Base-by-base conservation (phyloP, 257 asterid genomes). In the Solanum pennellii region DNA sequence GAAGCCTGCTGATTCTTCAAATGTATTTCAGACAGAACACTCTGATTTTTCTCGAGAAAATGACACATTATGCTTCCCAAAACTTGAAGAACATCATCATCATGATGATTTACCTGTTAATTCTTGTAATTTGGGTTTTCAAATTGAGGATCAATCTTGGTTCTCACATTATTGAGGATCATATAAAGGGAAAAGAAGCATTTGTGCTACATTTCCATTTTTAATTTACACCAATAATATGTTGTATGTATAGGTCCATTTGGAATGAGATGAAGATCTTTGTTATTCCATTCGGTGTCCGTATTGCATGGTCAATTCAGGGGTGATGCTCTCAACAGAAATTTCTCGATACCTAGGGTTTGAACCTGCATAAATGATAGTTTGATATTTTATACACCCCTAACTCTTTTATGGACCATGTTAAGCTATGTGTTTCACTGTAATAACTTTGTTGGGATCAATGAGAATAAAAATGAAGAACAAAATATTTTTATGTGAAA, bases 121-220 rank as follows among this genome's bases (percentile, higher is more conserved):
- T 85, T 90, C 95, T 3, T 92, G 94, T 91, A 90, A 88, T 85
- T 42, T 93, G 89, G 98, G 98, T 14, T 93, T 92, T 73, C 92
- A 94, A 4, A 91, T 92, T 66, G 97, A 95, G 76, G 97, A 94
- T 88, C 98, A 95, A 39, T 23, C 95, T 49, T 95, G 98, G 98
- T 91, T 92, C 89, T 96, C 98, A 96, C 89, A 94, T 42, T 94
- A 86, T 33, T 93, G 92, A 93, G 14, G 2, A 23, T 47, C 56
- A 47, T 47, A 27, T 84, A 41, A 59, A 52, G 35, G 42, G 72
- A 13, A 9, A 25, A 12, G 25, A 47, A 47, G 59, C 59, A 18
- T 14, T 47, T 14, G 59, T 47, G 59, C 59, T 14, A 14, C 59
- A 14, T 47, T 14, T 47, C 71, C 44, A 31, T 33, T 52, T 39